A percentile compares a stretch with the other conserved stretches of the same genome.
phyloP scores from a whole-genome alignment of 2,329 filamentous ascomycete species.

The Herpotrichia juniperi region DNA sequence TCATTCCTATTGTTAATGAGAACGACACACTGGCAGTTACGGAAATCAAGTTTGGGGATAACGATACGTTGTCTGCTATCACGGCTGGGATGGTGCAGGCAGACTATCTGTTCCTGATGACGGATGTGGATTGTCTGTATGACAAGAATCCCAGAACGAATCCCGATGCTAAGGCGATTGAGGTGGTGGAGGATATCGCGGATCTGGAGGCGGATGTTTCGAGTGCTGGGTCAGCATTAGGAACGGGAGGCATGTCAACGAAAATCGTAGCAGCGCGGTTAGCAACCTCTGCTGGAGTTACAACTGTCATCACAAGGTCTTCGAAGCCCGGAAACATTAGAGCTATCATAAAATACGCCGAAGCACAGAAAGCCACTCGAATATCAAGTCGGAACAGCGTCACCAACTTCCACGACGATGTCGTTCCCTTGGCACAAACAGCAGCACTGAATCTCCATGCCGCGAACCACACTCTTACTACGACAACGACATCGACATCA shows the following conservation, averaged over 20 bases:
- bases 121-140: constrained; percentile 96
- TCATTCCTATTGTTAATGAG: constrained; percentile 98
- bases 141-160: constrained; percentile 90
- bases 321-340: constrained; percentile 92
- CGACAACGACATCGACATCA: constrained; percentile 9
- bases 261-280: constrained; percentile 94
- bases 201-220: constrained; percentile 87
- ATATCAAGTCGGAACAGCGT: constrained; percentile 35
- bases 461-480: constrained; percentile 26
- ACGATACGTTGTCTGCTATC: constrained; percentile 95
- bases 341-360: constrained; percentile 82
- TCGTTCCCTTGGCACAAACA: constrained; percentile 25
- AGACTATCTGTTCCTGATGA: constrained; percentile 97
- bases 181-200: constrained; percentile 88
- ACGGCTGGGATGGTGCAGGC: constrained; percentile 97
- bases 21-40: constrained; percentile 96
- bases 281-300: constrained; percentile 92
- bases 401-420: constrained; percentile 36
- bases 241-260: constrained; percentile 96
- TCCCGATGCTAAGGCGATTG: constrained; percentile 85
- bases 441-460: constrained; percentile 26
- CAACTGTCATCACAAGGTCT: constrained; percentile 91
- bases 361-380: constrained; percentile 60
- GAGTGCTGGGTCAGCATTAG: constrained; percentile 83
- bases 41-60: constrained; percentile 99